phyloP scores from a whole-genome alignment of 257 asterid species.

The Solanum lycopersicoides region DNA sequence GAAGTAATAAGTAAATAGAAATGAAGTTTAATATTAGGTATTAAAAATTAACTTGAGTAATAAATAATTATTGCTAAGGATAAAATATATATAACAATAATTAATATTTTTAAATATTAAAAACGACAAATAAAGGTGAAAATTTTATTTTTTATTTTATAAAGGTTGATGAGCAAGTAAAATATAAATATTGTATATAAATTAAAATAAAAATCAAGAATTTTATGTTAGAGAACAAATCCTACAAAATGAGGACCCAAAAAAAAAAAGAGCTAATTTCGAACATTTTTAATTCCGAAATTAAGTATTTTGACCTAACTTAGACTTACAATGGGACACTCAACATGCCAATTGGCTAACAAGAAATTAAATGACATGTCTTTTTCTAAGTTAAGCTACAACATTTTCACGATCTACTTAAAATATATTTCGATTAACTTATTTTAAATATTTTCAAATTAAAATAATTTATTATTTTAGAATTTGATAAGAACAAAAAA shows the following conservation, averaged over 20 bases:
- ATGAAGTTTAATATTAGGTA: too few relatives aligned
- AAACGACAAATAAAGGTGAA: too few relatives aligned
- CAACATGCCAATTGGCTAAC: background rate
- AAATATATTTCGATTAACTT: background rate
- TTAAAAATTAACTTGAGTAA: too few relatives aligned
- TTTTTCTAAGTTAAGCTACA: background rate
- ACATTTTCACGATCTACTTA: background rate
- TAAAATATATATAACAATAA: too few relatives aligned
- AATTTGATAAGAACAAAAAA: background rate
- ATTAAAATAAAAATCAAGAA: background rate
- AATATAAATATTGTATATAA: background rate
- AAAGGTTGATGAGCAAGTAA: too few relatives aligned
- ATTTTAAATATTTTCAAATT: too few relatives aligned
- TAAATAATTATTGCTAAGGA: too few relatives aligned
- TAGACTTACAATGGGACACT: background rate
- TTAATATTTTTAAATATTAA: too few relatives aligned
- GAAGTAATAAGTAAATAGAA: too few relatives aligned
- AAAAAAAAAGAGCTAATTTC: background rate
- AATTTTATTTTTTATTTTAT: too few relatives aligned
- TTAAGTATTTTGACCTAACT: background rate
- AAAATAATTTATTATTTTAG: too few relatives aligned
- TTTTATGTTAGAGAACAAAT: background rate
- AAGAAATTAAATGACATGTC: background rate
- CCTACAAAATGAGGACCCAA: background rate
- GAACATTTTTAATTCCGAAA: background rate